phyloP scores from a whole-genome alignment of 805 yeast species.

The Saccharomyces paradoxus region DNA sequence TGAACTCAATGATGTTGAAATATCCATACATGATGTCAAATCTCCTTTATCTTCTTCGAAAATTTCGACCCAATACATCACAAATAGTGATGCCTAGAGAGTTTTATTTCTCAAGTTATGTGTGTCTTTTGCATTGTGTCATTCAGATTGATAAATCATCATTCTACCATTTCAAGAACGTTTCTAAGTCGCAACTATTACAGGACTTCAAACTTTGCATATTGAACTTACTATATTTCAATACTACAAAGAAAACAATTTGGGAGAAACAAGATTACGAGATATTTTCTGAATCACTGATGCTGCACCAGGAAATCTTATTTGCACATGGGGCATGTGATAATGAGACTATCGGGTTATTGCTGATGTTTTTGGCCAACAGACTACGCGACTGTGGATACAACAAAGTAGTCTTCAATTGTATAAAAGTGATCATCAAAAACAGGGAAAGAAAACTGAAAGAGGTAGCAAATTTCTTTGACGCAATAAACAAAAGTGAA shows the following conservation, averaged over 20 bases:
- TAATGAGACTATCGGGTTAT: background rate
- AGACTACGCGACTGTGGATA: background rate
- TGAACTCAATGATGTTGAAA: slow-evolving; percentile 6
- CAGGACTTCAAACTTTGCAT: background rate
- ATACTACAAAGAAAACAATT: background rate
- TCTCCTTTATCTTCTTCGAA: slow-evolving; percentile 7
- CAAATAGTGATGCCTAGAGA: slow-evolving; percentile 1
- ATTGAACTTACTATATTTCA: background rate
- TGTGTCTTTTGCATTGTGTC: slow-evolving; percentile 22
- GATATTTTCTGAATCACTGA: background rate
- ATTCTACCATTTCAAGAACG: background rate
- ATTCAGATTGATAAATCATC: slow-evolving; percentile 10
- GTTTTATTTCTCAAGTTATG: slow-evolving; percentile 23
- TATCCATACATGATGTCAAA: slow-evolving; percentile 13
- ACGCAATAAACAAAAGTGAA: background rate
- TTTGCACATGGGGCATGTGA: background rate
- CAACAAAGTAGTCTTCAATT: background rate
- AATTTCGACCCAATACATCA: slow-evolving; percentile 2
- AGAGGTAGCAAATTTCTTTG: background rate
- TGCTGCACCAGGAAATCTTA: background rate
- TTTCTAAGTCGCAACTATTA: slow-evolving; percentile 8
- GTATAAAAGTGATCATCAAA: background rate
- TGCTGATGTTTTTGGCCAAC: background rate
- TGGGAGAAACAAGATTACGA: background rate
- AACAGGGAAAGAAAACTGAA: background rate